Evolutionary conservation across 495 filamentous ascomycete species (phyloP), one percentile per base, ranked within the genome.

Genomic region (Aspergillus cristatus): DNA sequence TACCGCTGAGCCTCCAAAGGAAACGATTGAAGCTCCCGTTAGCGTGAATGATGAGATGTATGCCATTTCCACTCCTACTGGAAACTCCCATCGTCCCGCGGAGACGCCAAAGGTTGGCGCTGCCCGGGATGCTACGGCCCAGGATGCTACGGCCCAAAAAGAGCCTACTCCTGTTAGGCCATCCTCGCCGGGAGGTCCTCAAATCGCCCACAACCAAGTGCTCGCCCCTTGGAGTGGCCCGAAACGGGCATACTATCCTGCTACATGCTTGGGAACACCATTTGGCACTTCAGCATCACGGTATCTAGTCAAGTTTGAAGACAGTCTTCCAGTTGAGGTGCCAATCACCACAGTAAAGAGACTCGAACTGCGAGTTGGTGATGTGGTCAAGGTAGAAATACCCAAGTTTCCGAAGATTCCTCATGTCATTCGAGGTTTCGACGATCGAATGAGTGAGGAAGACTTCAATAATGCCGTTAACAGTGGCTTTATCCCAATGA

Each of bases 311-410:
- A 62, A 64, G 28, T 74, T 74, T 29, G 69, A 72, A 36, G 64
- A 65, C 31, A 67, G 61, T 34, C 34, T 41, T 18, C 60, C 57
- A 6, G 42, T 68, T 32, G 67, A 74, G 34, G 63, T 71, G 4
- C 51, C 57, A 0, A 52, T 57, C 26, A 60, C 58, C 18, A 45
- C 43, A 8, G 60, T 75, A 6, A 72, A 72, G 37, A 48, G 65
- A 32, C 48, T 75, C 18, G 67, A 75, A 37, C 49, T 75, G 22
- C 57, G 53, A 2, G 35, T 62, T 24, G 71, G 70, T 16, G 71
- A 75, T 49, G 55, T 45, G 3, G 68, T 74, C 28, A 75, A 75
- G 43, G 62, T 75, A 7, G 70, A 74, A 17, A 62, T 67, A 46
- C 57, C 44, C 4, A 60, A 57, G 37, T 45, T 66, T 20, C 68